Evolutionary conservation across 2,329 filamentous ascomycete species (phyloP).

Genomic region (Penicillium expansum): DNA sequence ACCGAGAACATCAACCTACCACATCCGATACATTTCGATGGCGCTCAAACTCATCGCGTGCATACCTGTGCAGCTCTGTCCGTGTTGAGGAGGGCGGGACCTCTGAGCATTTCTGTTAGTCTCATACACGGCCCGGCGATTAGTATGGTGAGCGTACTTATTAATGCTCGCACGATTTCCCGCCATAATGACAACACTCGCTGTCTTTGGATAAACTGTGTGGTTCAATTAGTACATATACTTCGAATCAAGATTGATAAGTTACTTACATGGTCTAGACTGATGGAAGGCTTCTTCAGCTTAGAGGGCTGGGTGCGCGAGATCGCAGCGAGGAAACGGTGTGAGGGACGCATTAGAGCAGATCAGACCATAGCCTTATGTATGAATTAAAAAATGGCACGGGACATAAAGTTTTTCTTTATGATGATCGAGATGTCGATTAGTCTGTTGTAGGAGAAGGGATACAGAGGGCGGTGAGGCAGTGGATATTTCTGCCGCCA

Average conservation of each 20-base stretch:
- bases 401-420: neutral
- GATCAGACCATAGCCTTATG: conserved; percentile 4
- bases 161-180: conserved; percentile 41
- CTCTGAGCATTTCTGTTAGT: conserved; percentile 24
- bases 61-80: conserved; percentile 43
- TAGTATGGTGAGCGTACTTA: conserved; percentile 29
- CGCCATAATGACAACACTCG: conserved; percentile 45
- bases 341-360: conserved; percentile 31
- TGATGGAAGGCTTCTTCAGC: conserved; percentile 37
- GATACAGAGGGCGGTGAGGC: neutral
- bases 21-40: conserved; percentile 44
- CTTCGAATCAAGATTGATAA: neutral
- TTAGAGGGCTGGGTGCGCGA: conserved; percentile 32
- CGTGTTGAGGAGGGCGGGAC: conserved; percentile 42
- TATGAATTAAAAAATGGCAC: neutral
- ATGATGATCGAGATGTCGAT: neutral
- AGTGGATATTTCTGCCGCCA: conserved; percentile 1
- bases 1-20: conserved; percentile 26
- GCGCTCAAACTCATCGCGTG: conserved; percentile 45
- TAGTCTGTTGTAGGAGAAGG: neutral
- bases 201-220: conserved; percentile 45
- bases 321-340: conserved; percentile 29
- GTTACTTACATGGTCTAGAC: conserved; percentile 40
- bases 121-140: neutral
- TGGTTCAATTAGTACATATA: neutral